Evolutionary conservation across 768 basidiomycete species (phyloP).

Genomic region (Pisolithus albus): DNA sequence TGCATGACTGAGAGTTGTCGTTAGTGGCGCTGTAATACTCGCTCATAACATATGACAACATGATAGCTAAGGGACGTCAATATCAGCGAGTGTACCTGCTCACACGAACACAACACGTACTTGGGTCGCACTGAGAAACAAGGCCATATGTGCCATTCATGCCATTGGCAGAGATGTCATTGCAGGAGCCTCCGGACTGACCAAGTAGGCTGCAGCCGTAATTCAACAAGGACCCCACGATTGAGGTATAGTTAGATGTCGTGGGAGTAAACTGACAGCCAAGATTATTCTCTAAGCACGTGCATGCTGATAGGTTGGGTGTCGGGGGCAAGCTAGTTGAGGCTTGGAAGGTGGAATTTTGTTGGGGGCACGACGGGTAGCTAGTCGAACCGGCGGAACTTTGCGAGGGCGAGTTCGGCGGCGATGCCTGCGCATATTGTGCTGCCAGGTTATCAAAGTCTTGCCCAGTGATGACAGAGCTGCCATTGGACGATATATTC

Average conservation of each 20-base stretch:
- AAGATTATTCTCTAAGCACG: conserved; percentile 61
- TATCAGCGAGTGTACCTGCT: not conserved
- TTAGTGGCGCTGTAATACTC: conserved; percentile 63
- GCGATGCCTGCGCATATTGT: conserved; percentile 51
- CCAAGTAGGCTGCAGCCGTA: conserved; percentile 65
- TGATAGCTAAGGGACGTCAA: conserved; percentile 44
- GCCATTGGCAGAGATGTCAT: conserved; percentile 67
- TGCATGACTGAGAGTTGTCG: conserved; percentile 57
- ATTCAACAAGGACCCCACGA: conserved; percentile 57
- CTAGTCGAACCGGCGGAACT: conserved; percentile 43
- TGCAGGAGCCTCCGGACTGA: conserved; percentile 52
- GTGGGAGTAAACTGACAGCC: conserved; percentile 68
- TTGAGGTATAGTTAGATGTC: conserved; percentile 51
- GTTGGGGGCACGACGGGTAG: conserved; percentile 57
- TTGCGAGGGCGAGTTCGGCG: conserved; percentile 58
- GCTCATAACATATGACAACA: conserved; percentile 79
- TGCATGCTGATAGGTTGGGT: conserved; percentile 74
- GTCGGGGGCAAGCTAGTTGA: conserved; percentile 73
- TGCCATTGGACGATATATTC: conserved; percentile 56
- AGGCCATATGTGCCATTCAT: conserved; percentile 68
- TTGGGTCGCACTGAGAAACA: conserved; percentile 72
- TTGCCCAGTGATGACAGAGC: conserved; percentile 55
- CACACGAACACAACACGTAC: conserved; percentile 34
- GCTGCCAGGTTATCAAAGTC: conserved; percentile 64
- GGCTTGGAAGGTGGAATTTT: conserved; percentile 55